Base-by-base conservation (phyloP, 495 filamentous ascomycete genomes). In the Thermothielavioides terrestris region DNA sequence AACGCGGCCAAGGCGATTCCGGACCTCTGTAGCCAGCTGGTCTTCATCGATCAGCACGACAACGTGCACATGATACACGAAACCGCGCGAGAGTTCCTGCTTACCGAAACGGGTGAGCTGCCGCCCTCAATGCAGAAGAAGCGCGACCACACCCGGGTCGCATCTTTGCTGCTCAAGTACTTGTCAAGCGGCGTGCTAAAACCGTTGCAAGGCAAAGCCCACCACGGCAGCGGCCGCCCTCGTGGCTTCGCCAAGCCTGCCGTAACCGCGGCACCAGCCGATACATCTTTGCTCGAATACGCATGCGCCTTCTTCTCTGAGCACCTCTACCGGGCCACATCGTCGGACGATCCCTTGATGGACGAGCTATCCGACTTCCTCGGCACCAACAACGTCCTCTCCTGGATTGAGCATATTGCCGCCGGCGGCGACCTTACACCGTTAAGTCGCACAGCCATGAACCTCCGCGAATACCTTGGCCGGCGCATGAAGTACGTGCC, bases 21-120 rank as follows among this genome's bases (percentile, higher is more conserved):
- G 1, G 50, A 46, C 4, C 15, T 67, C 2, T 69, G 63, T 25
- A 53, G 53, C 0, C 67, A 69, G 42, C 43, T 68, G 9, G 55
- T 65, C 14, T 58, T 46, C 22, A 40, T 68, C 12, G 61, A 67
- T 37, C 27, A 52, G 8, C 23, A 41, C 2, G 42, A 36, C 15
- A 60, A 28, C 12, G 58, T 64, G 8, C 58, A 64, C 3, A 28
- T 68, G 18, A 53, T 68, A 12, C 65, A 68, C 46, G 65, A 60
- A 20, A 69, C 67, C 1, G 65, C 52, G 9, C 52, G 59, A 14
- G 62, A 65, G 18, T 69, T 69, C 44, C 48, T 69, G n/a, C 20
- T 60, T 18, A 23, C 38, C 1, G 50, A 56, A 1, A 28, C 22
- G 34, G 42, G 48, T 22, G 37, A 46, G 4, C 50, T 46, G 5